Evolutionary conservation across 805 yeast genomes (phyloP).

Genomic region (Danielia reshetovae): DNA sequence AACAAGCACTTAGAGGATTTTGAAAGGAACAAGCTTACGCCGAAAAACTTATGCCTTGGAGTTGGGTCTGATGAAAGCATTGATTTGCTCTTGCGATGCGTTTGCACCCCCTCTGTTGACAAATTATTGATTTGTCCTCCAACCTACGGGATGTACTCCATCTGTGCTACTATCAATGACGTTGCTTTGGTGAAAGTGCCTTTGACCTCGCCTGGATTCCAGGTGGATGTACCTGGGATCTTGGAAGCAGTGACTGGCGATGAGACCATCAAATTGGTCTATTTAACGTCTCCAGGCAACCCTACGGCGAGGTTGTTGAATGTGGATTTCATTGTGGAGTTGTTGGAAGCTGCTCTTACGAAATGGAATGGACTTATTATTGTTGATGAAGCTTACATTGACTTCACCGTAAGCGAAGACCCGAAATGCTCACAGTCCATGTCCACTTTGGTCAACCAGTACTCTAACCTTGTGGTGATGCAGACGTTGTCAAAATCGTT

Average conservation of each 20-base stretch:
- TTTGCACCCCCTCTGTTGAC: constrained; percentile 78
- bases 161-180: constrained; percentile 88
- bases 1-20: constrained; percentile 15
- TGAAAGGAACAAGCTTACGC: constrained; percentile 29
- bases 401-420: constrained; percentile 45
- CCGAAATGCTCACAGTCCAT: constrained; percentile 49
- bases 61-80: constrained; percentile 98
- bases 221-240: constrained; percentile 54
- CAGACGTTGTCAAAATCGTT: constrained; percentile 94
- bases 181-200: constrained; percentile 75
- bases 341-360: constrained; percentile 45
- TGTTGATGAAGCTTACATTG: constrained; percentile 94
- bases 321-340: constrained; percentile 26
- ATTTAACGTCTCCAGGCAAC: constrained; percentile 94
- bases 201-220: constrained; percentile 48
- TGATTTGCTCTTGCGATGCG: constrained; percentile 80
- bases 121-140: constrained; percentile 88
- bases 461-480: constrained; percentile 79
- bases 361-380: constrained; percentile 75
- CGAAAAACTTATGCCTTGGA: constrained; percentile 81
- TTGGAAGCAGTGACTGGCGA: constrained; percentile 52
- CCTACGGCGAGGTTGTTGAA: constrained; percentile 77
- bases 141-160: constrained; percentile 95
- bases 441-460: constrained; percentile 73
- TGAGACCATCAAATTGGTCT: constrained; percentile 64